phyloP scores from a whole-genome alignment of 129 eudicot species.

The Oenanthe sinensis region DNA sequence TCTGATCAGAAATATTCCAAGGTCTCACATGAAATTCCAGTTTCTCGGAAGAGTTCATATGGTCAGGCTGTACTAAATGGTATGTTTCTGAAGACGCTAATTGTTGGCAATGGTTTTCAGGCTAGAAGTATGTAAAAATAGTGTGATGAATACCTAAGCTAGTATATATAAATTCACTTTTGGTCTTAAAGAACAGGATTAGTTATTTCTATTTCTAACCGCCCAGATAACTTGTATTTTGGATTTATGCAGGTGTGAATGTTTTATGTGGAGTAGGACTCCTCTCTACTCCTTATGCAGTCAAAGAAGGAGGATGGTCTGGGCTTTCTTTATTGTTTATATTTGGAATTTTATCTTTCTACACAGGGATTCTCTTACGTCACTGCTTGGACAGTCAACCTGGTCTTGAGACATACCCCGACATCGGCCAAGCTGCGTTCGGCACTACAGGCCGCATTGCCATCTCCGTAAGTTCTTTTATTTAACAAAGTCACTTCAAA shows the following conservation, averaged over 20 bases:
- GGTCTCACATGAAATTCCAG: constrained; percentile 53
- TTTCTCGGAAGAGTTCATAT: constrained; percentile 53
- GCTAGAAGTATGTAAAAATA: not conserved
- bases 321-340: constrained; percentile 48
- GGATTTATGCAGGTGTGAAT: constrained; percentile 54
- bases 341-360: constrained; percentile 60
- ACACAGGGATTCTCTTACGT: constrained; percentile 87
- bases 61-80: constrained; percentile 86
- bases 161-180: not conserved
- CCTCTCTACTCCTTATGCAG: constrained; percentile 83
- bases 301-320: constrained; percentile 86
- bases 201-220: not conserved
- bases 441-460: constrained; percentile 61
- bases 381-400: constrained; percentile 84
- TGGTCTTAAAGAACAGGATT: not conserved
- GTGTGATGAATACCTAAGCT: not conserved
- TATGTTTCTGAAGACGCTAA: constrained; percentile 20
- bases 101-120: not conserved
- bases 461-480: constrained; percentile 54
- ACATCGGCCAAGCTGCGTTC: constrained; percentile 93
- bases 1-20: constrained; percentile 42
- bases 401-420: constrained; percentile 89
- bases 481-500: not conserved
- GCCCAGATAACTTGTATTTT: not conserved
- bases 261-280: constrained; percentile 95